Conservation (phyloP, 306 rosid genomes). For the Inga oerstediana region DNA sequence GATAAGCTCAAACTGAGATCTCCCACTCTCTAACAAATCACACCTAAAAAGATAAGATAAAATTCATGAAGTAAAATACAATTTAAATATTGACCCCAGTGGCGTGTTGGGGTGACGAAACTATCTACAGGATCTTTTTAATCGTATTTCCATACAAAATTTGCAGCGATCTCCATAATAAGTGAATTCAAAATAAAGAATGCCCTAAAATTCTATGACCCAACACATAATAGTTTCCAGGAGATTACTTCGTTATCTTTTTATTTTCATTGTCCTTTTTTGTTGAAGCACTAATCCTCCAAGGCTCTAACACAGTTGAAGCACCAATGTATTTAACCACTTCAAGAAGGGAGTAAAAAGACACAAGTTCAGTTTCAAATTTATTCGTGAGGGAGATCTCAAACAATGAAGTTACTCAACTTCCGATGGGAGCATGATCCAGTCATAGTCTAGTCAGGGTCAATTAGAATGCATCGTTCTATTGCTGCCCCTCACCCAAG, state of each 20-base stretch:
- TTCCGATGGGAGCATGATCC: slow-evolving; percentile 1
- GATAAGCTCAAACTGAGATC: neutral
- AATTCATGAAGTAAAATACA: neutral
- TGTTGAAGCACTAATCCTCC: neutral
- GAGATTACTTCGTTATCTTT: neutral
- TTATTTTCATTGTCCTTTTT: too few species aligned
- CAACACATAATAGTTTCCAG: neutral
- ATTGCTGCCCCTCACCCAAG: neutral
- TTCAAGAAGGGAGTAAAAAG: neutral
- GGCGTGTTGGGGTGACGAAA: neutral
- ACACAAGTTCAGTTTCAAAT: neutral
- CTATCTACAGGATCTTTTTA: neutral
- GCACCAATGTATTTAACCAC: neutral
- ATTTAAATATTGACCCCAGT: neutral
- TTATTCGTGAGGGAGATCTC: neutral
- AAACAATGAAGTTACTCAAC: neutral
- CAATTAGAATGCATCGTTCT: neutral
- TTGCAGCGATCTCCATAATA: neutral
- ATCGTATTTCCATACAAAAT: neutral
- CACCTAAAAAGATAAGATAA: neutral
- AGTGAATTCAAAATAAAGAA: neutral
- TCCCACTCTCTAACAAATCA: neutral
- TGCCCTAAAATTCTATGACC: neutral
- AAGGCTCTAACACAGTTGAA: neutral
- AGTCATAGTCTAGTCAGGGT: neutral